phyloP scores from a whole-genome alignment of 805 yeast genomes.

The Blastobotrys terrestris region DNA sequence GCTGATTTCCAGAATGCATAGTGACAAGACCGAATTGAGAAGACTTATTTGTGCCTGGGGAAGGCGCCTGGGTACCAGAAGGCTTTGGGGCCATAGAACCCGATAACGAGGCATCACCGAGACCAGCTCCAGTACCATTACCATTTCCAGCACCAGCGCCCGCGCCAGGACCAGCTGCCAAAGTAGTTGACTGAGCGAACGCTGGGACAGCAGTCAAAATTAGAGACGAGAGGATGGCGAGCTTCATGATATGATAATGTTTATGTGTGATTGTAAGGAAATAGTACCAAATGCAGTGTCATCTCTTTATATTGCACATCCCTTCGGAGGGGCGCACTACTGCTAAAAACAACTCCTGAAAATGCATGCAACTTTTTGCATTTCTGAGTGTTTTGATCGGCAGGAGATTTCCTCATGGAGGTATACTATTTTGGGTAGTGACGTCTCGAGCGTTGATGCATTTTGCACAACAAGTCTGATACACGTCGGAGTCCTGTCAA shows the following conservation, averaged over 20 bases:
- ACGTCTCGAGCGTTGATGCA: neutral
- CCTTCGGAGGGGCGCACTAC: neutral
- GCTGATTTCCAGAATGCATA: neutral
- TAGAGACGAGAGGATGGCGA: neutral
- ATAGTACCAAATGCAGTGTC: neutral
- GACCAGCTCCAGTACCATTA: neutral
- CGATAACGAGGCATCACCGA: neutral
- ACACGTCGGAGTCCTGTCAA: too few relatives aligned
- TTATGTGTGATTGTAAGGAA: neutral
- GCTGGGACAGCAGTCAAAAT: neutral
- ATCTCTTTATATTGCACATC: neutral
- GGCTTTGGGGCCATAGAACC: neutral
- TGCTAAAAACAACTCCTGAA: neutral
- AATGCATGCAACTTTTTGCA: neutral
- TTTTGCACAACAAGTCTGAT: neutral
- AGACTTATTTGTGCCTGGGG: neutral
- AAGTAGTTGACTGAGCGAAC: neutral
- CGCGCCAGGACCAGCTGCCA: neutral
- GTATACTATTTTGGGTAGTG: neutral
- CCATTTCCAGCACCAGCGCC: neutral
- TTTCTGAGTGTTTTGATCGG: neutral
- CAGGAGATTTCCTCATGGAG: neutral
- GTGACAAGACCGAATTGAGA: neutral
- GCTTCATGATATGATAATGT: neutral
- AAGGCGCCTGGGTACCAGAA: neutral